A percentile compares a stretch with the other conserved stretches of the same genome.
Conservation (phyloP, 2,329 filamentous ascomycete species). For the Sporothrix euskadiensis region DNA sequence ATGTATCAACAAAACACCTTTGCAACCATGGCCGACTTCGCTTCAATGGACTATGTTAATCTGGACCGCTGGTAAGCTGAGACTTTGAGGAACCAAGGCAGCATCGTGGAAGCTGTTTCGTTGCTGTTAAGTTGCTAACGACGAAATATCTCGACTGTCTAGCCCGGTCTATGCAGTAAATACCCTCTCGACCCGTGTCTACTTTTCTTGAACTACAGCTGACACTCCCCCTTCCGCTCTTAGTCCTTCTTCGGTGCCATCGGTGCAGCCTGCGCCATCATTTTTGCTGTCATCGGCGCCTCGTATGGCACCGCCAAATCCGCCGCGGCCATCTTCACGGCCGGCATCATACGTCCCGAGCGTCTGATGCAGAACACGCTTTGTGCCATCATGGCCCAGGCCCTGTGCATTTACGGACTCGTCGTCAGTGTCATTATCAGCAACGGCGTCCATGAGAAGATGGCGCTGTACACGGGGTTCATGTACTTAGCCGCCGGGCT, state of each 20-base stretch:
- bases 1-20: neutral
- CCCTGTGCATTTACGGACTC: slow-evolving; percentile 54
- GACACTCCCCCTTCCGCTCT: neutral
- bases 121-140: neutral
- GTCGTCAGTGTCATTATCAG: slow-evolving; percentile 32
- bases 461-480: slow-evolving; percentile 75
- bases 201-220: neutral
- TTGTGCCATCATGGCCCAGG: slow-evolving; percentile 89
- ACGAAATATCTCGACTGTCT: neutral
- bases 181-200: slow-evolving; percentile 36
- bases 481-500: slow-evolving; percentile 91
- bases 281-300: slow-evolving; percentile 63
- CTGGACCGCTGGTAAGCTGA: slow-evolving; percentile 22
- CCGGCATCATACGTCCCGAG: slow-evolving; percentile 80
- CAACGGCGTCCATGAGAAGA: slow-evolving; percentile 73
- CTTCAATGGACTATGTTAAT: neutral
- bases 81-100: no score
- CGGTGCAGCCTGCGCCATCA: slow-evolving; percentile 71
- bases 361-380: slow-evolving; percentile 97
- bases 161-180: slow-evolving; percentile 42
- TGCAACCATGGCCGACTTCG: slow-evolving; percentile 9
- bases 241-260: slow-evolving; percentile 92
- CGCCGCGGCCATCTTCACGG: slow-evolving; percentile 81
- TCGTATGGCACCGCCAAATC: slow-evolving; percentile 87
- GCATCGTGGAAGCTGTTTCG: neutral